These are phyloP conservation scores for Kurtzmaniella quercitrusa DNA, from an alignment of 1,139 yeast genomes.

Conservation along the genomic window DNA sequence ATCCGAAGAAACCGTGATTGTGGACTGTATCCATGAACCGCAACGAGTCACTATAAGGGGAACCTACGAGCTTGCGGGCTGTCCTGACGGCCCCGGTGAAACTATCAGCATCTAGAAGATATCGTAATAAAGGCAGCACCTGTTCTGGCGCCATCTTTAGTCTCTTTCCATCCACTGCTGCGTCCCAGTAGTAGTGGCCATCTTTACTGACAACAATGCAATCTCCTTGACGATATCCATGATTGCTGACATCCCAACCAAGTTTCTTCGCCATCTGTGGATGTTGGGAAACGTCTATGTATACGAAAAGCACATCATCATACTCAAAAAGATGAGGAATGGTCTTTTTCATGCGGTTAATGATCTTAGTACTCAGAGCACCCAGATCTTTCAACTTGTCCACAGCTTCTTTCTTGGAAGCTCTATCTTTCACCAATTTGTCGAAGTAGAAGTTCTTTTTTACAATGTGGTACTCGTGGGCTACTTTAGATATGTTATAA, in stretches of 20 bases:
- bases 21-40: constrained; percentile 44
- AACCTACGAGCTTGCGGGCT: constrained; percentile 30
- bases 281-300: constrained; percentile 45
- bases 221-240: constrained; percentile 41
- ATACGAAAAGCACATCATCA: constrained; percentile 46
- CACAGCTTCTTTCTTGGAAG: constrained; percentile 39
- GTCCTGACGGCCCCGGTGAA: constrained; percentile 12
- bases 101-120: constrained; percentile 28
- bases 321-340: constrained; percentile 43
- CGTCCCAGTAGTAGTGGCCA: constrained; percentile 31
- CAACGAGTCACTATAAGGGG: constrained; percentile 39
- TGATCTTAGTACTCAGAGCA: constrained; percentile 37
- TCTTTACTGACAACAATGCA: constrained; percentile 30
- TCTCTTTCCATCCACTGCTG: constrained; percentile 21
- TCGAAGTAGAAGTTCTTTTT: constrained; percentile 44
- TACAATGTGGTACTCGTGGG: constrained; percentile 49
- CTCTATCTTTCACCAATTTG: constrained; percentile 33
- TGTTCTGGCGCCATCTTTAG: constrained; percentile 27
- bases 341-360: constrained; percentile 45
- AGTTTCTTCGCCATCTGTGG: constrained; percentile 24
- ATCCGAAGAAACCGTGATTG: constrained; percentile 42
- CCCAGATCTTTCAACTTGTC: constrained; percentile 37
- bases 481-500: constrained; percentile 42
- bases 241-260: constrained; percentile 41
- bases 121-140: constrained; percentile 25